Evolutionary conservation across 192 early-diverging fungal genomes (phyloP).

Genomic region (Oehlia diaphana): DNA sequence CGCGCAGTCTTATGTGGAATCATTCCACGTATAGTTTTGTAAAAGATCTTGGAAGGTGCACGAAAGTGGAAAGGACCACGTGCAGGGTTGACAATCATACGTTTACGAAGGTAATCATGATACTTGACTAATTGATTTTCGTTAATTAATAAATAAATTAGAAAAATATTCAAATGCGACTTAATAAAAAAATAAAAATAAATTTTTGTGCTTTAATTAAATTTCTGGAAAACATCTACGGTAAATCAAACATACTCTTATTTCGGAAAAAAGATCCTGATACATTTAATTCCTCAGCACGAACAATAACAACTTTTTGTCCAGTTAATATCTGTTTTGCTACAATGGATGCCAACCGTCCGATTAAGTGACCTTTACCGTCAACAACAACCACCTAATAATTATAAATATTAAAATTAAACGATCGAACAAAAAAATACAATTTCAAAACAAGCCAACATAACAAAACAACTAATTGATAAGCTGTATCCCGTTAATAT

Average conservation of each 20-base stretch:
- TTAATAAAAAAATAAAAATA: not conserved
- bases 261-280: conserved; percentile 98
- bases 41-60: conserved; percentile 96
- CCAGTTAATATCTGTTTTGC: conserved; percentile 98
- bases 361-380: conserved; percentile 36
- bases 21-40: conserved; percentile 98
- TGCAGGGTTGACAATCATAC: conserved; percentile 93
- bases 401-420: not conserved
- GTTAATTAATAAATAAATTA: not conserved
- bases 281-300: conserved; percentile 98
- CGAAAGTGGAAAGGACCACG: conserved; percentile 99
- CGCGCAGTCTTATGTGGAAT: conserved; percentile 99
- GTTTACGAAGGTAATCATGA: conserved; percentile 97
- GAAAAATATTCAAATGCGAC: not conserved
- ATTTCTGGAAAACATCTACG: not conserved
- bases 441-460: not conserved
- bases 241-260: conserved; percentile 77
- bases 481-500: not conserved
- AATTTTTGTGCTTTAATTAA: not conserved
- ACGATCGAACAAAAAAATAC: not conserved
- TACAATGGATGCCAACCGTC: conserved; percentile 95
- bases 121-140: conserved; percentile 72
- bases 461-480: not conserved
- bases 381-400: conserved; percentile 7
- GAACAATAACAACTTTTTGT: conserved; percentile 96